These are phyloP conservation scores for Aureobasidium leucospermi DNA, from an alignment of 2,329 filamentous ascomycete species.

Conservation along the genomic window DNA sequence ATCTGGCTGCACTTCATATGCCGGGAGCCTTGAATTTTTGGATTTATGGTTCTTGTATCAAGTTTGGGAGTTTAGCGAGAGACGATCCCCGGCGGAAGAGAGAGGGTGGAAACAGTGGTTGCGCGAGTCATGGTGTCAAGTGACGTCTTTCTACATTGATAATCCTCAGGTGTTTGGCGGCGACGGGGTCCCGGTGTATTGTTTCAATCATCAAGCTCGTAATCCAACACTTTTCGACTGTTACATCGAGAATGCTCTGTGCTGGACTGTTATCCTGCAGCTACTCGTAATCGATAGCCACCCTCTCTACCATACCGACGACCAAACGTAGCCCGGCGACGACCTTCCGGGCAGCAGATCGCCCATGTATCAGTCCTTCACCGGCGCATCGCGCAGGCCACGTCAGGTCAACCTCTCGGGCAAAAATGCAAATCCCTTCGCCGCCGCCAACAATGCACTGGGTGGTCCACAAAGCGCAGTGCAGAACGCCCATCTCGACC, in stretches of 20 bases:
- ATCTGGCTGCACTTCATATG: not conserved
- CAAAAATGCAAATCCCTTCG: conserved; percentile 73
- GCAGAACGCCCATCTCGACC: conserved; percentile 79
- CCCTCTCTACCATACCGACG: not conserved
- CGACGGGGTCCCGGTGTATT: not conserved
- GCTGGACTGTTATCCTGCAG: not conserved
- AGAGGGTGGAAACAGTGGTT: not conserved
- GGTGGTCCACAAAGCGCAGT: conserved; percentile 66
- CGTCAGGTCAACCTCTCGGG: conserved; percentile 93
- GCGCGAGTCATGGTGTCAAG: conserved; percentile 1
- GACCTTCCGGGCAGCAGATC: not conserved
- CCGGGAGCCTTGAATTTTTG: not conserved
- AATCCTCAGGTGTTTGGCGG: not conserved
- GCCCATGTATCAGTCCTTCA: conserved; percentile 84
- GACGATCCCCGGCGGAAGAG: not conserved
- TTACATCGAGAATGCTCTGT: not conserved
- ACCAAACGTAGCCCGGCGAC: not conserved
- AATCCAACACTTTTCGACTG: not conserved
- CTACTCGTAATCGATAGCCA: not conserved
- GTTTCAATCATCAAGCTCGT: not conserved
- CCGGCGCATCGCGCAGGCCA: conserved; percentile 73
- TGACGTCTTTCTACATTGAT: conserved; percentile 12
- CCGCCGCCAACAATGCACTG: conserved; percentile 47
- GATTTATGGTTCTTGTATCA: not conserved
- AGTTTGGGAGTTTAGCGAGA: not conserved